Conservation (phyloP, 805 yeast genomes). For the Pichia phayaonensis region DNA sequence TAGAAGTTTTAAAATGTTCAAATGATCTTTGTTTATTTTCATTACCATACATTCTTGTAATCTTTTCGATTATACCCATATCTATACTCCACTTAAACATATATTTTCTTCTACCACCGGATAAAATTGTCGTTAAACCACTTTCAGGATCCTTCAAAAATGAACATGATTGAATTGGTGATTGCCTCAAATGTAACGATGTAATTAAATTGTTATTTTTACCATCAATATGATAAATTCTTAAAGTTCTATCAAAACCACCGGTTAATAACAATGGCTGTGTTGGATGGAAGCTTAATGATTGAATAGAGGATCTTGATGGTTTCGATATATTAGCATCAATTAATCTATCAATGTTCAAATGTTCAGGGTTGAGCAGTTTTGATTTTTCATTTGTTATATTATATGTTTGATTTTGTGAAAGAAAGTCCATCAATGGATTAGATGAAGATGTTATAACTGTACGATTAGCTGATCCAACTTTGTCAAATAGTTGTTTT, state of each 20-base stretch:
- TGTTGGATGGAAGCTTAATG: constrained; percentile 74
- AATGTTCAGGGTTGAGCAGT: constrained; percentile 57
- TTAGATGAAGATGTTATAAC: constrained; percentile 23
- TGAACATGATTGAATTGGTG: constrained; percentile 72
- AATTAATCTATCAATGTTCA: constrained; percentile 74
- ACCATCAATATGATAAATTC: constrained; percentile 89
- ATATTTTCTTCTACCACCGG: constrained; percentile 87
- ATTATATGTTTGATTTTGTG: constrained; percentile 26
- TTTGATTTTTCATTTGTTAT: constrained; percentile 28
- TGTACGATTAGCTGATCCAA: constrained; percentile 13
- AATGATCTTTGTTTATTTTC: constrained; percentile 77
- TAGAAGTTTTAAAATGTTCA: constrained; percentile 76
- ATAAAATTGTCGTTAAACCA: constrained; percentile 49
- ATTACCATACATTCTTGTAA: constrained; percentile 87
- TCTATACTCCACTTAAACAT: constrained; percentile 87
- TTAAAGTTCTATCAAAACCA: constrained; percentile 83
- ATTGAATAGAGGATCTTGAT: constrained; percentile 77
- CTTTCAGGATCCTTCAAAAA: constrained; percentile 46
- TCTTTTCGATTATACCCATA: constrained; percentile 61
- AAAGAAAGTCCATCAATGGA: constrained; percentile 27
- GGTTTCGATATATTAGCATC: constrained; percentile 74
- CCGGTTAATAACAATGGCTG: constrained; percentile 83
- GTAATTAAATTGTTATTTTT: constrained; percentile 74
- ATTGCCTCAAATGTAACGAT: constrained; percentile 66
- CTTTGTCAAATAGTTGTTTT: constrained; percentile 9